A percentile compares a stretch with the other conserved stretches of the same genome.
Evolutionary conservation across 352 stramenopile genomes (phyloP).

Genomic region (Globisporangium orthogonon): DNA sequence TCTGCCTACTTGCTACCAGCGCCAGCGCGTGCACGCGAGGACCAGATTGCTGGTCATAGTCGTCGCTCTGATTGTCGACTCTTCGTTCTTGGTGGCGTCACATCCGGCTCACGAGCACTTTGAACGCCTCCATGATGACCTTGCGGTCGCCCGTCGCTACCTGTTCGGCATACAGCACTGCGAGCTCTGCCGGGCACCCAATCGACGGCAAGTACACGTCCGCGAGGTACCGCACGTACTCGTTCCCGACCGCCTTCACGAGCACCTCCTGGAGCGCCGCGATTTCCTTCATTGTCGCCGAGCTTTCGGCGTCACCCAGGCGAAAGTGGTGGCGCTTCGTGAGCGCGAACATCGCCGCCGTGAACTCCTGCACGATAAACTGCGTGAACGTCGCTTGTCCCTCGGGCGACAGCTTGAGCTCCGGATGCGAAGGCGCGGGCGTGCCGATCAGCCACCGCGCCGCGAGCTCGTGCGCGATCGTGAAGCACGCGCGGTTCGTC

Average conservation of each 20-base stretch:
- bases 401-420: slow-evolving; percentile 21
- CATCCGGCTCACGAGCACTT: slow-evolving; percentile 53
- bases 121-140: slow-evolving; percentile 58
- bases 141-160: slow-evolving; percentile 57
- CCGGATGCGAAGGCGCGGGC: slow-evolving; percentile 15
- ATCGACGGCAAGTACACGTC: slow-evolving; percentile 57
- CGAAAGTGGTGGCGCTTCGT: slow-evolving; percentile 65
- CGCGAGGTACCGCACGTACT: slow-evolving; percentile 58
- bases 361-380: slow-evolving; percentile 63
- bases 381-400: slow-evolving; percentile 45
- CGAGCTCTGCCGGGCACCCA: slow-evolving; percentile 51
- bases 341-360: slow-evolving; percentile 63
- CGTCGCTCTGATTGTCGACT: background rate
- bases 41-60: too few relatives aligned
- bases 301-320: slow-evolving; percentile 60
- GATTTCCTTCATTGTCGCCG: slow-evolving; percentile 67
- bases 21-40: too few relatives aligned
- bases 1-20: too few relatives aligned
- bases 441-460: slow-evolving; percentile 45
- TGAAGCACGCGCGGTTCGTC: slow-evolving; percentile 73
- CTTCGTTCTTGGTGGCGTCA: slow-evolving; percentile 2
- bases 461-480: slow-evolving; percentile 63
- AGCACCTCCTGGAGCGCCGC: slow-evolving; percentile 62
- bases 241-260: slow-evolving; percentile 39
- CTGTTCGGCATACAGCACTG: slow-evolving; percentile 50